Percentiles rank a stretch among this genome's conserved stretches.
Conservation (phyloP, 1,284 basidiomycete species). For the Heterobasidion parviporum region DNA sequence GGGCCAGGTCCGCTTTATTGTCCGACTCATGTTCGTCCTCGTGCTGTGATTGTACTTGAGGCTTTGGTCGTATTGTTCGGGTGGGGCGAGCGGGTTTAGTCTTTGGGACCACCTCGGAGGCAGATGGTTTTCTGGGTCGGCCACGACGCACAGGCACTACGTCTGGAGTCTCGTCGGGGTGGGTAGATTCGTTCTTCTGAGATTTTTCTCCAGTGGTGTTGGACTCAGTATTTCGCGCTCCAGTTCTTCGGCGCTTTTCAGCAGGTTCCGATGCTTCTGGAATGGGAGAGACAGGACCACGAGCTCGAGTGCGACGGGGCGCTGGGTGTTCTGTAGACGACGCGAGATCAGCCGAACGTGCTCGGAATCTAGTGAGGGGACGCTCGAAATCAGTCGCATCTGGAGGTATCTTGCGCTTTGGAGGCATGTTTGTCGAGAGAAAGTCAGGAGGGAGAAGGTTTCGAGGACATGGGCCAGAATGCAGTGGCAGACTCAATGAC, state of each 20-base stretch:
- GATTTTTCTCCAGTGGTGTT: not conserved
- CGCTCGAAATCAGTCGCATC: slow-evolving; percentile 7
- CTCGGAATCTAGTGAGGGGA: not conserved
- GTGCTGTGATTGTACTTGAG: not conserved
- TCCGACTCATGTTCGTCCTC: not conserved
- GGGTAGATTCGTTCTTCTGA: not conserved
- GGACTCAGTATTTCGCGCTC: not conserved
- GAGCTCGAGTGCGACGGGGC: slow-evolving; percentile 17
- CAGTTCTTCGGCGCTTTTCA: not conserved
- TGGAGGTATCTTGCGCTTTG: slow-evolving; percentile 39
- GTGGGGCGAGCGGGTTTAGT: not conserved
- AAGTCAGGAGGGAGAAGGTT: not conserved
- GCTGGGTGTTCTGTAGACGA: slow-evolving; percentile 2
- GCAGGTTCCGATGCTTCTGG: not conserved
- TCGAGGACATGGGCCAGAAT: too few relatives aligned
- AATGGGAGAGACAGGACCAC: not conserved
- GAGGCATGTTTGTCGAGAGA: slow-evolving; percentile 24
- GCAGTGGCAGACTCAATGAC: too few relatives aligned
- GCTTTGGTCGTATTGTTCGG: not conserved
- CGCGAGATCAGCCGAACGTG: not conserved
- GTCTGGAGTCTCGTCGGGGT: not conserved
- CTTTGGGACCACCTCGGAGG: not conserved
- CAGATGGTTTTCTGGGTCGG: not conserved
- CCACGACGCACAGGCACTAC: not conserved
- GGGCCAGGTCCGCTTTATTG: not conserved